phyloP scores from a whole-genome alignment of 495 filamentous ascomycete species.

The Platismatia glauca region DNA sequence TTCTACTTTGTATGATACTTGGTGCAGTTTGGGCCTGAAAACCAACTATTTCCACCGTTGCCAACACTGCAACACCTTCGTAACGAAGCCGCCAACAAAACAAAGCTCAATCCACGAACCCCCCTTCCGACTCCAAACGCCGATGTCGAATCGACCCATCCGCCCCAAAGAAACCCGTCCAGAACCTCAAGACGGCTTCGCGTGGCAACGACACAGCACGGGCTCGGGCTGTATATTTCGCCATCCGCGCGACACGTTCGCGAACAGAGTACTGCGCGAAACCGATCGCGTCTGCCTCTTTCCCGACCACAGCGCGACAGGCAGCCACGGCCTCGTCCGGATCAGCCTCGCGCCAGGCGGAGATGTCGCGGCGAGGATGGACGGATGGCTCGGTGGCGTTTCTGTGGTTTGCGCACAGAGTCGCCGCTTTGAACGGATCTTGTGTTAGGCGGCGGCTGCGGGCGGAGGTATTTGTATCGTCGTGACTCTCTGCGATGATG shows the following conservation, averaged over 20 bases:
- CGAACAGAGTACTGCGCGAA: constrained; percentile 21
- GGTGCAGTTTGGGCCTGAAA: too few species aligned
- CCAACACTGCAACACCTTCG: constrained; percentile 16
- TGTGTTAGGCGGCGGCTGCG: constrained; percentile 13
- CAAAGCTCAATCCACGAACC: constrained; percentile 14
- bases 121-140: constrained; percentile 2
- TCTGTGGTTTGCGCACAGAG: constrained; percentile 12
- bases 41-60: too few species aligned
- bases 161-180: constrained; percentile 5
- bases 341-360: constrained; percentile 14
- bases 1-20: too few species aligned
- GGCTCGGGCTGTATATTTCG: constrained; percentile 14
- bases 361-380: constrained; percentile 17
- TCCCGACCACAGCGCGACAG: constrained; percentile 14
- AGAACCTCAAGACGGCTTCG: constrained; percentile 15
- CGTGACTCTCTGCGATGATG: constrained; percentile 17
- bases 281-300: not conserved
- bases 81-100: constrained; percentile 20
- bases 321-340: constrained; percentile 7
- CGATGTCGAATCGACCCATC: not conserved
- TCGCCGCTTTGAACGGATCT: constrained; percentile 16
- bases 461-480: constrained; percentile 13
- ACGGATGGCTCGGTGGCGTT: not conserved
- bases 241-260: constrained; percentile 13
- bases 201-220: constrained; percentile 14